Conservation (phyloP, 116 monocot species). For the Zostera marina region DNA sequence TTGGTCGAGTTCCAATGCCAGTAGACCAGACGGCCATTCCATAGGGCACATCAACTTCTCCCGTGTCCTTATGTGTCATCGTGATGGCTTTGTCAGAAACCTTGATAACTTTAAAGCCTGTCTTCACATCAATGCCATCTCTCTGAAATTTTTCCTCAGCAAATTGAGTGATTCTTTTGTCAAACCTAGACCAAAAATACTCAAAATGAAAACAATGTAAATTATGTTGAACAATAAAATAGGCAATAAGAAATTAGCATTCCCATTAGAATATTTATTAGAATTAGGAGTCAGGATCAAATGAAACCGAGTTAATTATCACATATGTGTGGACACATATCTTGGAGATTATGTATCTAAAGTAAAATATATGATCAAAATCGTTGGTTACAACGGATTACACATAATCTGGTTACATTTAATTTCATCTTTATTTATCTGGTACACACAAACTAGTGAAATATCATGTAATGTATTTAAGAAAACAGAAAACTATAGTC, state of each 20-base stretch:
- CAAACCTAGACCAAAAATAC: slow-evolving; percentile 46
- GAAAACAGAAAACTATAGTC: background rate
- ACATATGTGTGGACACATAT: too few species aligned
- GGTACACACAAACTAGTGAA: too few species aligned
- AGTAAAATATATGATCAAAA: too few species aligned
- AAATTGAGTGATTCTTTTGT: slow-evolving; percentile 92
- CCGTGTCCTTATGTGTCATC: slow-evolving; percentile 44
- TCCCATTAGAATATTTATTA: background rate
- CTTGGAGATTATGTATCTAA: too few species aligned
- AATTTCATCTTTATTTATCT: too few species aligned
- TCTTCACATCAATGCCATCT: slow-evolving; percentile 90
- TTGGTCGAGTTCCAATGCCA: slow-evolving; percentile 89
- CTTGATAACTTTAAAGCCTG: slow-evolving; percentile 60
- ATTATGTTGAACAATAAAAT: background rate
- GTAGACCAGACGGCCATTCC: slow-evolving; percentile 99
- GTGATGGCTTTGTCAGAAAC: slow-evolving; percentile 79
- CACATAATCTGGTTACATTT: too few species aligned
- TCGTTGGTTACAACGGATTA: too few species aligned
- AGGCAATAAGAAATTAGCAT: background rate
- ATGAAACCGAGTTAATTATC: too few species aligned
- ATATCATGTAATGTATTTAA: background rate
- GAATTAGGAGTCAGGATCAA: too few species aligned
- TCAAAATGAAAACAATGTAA: background rate
- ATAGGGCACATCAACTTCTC: slow-evolving; percentile 49
- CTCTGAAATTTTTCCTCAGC: slow-evolving; percentile 85